Evolutionary conservation across 2,329 filamentous ascomycete species (phyloP), one percentile per base, ranked within the genome.

Genomic region (Rhytidhysteron rufulum): DNA sequence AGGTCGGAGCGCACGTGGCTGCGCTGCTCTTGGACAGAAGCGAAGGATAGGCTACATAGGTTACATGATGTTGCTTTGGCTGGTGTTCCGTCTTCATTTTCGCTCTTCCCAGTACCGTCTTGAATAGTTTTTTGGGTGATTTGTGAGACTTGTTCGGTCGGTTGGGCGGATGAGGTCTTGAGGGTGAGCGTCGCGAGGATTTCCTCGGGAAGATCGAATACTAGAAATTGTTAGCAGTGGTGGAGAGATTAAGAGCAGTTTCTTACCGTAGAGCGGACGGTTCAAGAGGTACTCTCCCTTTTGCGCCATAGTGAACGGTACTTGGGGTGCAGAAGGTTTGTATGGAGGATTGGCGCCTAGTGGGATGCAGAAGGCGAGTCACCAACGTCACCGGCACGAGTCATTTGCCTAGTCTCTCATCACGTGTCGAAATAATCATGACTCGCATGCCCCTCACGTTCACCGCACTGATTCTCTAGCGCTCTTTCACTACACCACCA

Each of bases 1-100:
- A 94, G 75, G 58, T 98, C 93, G 8, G 91, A 95, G 55, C 87
- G 86, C 42, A 88, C 82, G 66, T 98, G 93, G 43, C 80, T 78
- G 45, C 88, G 80, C 61, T 97, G 91, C 46, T 97, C 91, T 45
- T 82, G 75, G 6, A 95, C 75, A 8, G 76, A 83, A 22, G 74
- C 58, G 55, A 94, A 95, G 4, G 77, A 72, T 27, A 89, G 74
- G 29, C 76, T 73, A 67, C 93, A 98, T 4, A 97, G 74, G 1
- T 83, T 81, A 63, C 93, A 98, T 11, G 88, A 79, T 43, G 86
- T 89, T 8, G 80, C 79, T 27, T 78, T 75, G 44, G 75, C 54
- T 50, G 69, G 66, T 57, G 69, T 65, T 48, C 61, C 57, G 39
- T 61, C 55, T 27, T 58, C 51, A 3, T 39, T 30, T 53, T 69